These are phyloP conservation scores for Nakaseomyces kungkrabaensis DNA, from an alignment of 1,139 yeast species.

Conservation along the genomic window DNA sequence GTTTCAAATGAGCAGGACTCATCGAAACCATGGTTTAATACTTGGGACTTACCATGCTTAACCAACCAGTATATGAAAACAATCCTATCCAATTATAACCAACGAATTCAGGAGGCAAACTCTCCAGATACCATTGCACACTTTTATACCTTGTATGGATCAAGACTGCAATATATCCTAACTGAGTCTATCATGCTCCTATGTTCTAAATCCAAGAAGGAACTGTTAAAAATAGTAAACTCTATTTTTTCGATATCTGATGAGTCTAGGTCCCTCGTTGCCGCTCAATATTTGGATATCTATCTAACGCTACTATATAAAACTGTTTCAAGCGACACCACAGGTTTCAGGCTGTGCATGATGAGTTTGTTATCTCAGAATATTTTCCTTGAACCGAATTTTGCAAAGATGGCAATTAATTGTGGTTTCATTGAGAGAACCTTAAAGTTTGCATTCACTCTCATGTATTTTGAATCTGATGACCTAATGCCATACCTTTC, in stretches of 20 bases:
- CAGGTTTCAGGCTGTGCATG: conserved; percentile 76
- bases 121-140: conserved; percentile 21
- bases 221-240: conserved; percentile 60
- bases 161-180: conserved; percentile 69
- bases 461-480: conserved; percentile 57
- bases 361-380: conserved; percentile 75
- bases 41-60: conserved; percentile 23
- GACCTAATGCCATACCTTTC: conserved; percentile 56
- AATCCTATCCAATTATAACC: conserved; percentile 35
- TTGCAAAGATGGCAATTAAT: conserved; percentile 57
- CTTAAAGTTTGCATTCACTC: conserved; percentile 33
- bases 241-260: conserved; percentile 61
- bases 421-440: conserved; percentile 40
- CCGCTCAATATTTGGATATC: conserved; percentile 73
- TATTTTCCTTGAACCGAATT: conserved; percentile 73
- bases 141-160: conserved; percentile 42
- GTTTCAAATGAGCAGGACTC: conserved; percentile 17
- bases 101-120: conserved; percentile 34
- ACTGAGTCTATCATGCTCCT: conserved; percentile 40
- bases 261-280: conserved; percentile 48
- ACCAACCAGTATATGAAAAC: conserved; percentile 31
- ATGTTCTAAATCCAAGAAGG: conserved; percentile 51
- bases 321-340: conserved; percentile 53
- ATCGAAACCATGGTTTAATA: conserved; percentile 19
- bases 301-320: conserved; percentile 68